A percentile compares a stretch with the other conserved stretches of the same genome.
These are phyloP conservation scores for Calonectria pseudoturangicola DNA, from an alignment of 2,329 filamentous ascomycete species.

Conservation along the genomic window DNA sequence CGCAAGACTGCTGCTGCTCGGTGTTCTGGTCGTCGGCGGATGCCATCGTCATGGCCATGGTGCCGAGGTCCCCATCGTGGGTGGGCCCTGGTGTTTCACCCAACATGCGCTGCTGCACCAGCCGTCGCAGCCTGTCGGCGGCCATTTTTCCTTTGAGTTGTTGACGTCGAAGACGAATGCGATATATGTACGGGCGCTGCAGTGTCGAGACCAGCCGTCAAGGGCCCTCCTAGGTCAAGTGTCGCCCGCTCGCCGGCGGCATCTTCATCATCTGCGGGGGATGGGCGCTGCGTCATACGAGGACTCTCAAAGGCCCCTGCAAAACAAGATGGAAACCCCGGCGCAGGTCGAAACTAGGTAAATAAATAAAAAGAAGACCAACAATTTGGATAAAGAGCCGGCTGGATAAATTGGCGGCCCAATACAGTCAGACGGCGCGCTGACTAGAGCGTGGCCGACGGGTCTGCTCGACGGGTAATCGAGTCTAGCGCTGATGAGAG, in stretches of 20 bases:
- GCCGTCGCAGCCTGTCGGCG: conserved; percentile 23
- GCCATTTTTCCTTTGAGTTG: conserved; percentile 21
- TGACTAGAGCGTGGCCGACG: conserved; percentile 32
- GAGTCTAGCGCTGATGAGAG: conserved; percentile 36
- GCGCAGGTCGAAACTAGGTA: not conserved
- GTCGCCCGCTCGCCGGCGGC: conserved; percentile 12
- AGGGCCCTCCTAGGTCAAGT: conserved; percentile 16
- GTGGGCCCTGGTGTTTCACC: conserved; percentile 21
- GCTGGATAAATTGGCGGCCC: conserved; percentile 10
- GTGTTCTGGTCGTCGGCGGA: not conserved
- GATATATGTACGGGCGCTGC: not conserved
- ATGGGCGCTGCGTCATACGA: conserved; percentile 11
- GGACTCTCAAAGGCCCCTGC: not conserved
- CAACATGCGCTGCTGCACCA: conserved; percentile 28
- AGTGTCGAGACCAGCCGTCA: conserved; percentile 7
- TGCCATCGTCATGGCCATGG: not conserved
- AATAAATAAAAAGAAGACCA: not conserved
- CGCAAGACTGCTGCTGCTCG: not conserved
- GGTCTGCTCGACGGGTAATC: conserved; percentile 10
- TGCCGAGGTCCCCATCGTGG: conserved; percentile 5
- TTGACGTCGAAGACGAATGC: not conserved
- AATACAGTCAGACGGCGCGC: conserved; percentile 34
- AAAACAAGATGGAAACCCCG: not conserved
- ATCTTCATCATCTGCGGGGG: conserved; percentile 27
- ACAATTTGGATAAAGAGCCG: not conserved